Evolutionary conservation across 2,329 filamentous ascomycete genomes (phyloP).

Genomic region (Neodidymelliopsis sp.): DNA sequence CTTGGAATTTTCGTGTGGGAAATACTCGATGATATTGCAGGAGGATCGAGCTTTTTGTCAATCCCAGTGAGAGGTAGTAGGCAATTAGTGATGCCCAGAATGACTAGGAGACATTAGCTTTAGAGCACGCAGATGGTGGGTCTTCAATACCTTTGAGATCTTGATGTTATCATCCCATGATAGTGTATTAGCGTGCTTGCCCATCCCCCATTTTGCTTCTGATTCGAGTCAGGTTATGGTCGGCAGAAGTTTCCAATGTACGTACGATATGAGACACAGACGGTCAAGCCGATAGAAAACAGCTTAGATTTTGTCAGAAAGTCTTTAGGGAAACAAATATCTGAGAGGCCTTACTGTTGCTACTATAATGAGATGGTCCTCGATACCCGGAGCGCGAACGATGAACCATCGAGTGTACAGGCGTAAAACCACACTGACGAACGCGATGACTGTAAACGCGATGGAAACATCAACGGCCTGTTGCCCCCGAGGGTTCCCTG

Average conservation of each 20-base stretch:
- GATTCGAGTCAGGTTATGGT: constrained; percentile 15
- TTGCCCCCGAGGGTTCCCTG: constrained; percentile 32
- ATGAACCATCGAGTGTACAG: constrained; percentile 42
- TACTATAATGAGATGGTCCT: constrained; percentile 38
- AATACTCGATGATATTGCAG: constrained; percentile 45
- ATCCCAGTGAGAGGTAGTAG: constrained; percentile 43
- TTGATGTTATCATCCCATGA: constrained; percentile 23
- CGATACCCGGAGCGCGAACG: constrained; percentile 37
- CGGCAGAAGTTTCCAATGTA: neutral
- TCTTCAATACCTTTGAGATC: constrained; percentile 33
- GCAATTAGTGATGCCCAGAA: constrained; percentile 45
- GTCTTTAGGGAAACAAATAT: neutral
- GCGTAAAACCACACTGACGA: constrained; percentile 32
- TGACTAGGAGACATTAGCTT: constrained; percentile 25
- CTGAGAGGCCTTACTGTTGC: constrained; percentile 31
- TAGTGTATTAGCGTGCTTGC: constrained; percentile 30
- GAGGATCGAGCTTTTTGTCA: constrained; percentile 46
- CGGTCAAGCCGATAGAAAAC: constrained; percentile 38
- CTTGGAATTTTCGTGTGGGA: constrained; percentile 35
- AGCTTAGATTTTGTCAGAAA: constrained; percentile 23
- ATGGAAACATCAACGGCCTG: constrained; percentile 32
- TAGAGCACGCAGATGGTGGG: neutral
- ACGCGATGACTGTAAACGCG: constrained; percentile 39
- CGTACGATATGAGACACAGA: constrained; percentile 41
- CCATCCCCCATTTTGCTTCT: constrained; percentile 45